Base-by-base conservation (phyloP, 2,329 filamentous ascomycete genomes). In the Zymoseptoria ardabiliae region DNA sequence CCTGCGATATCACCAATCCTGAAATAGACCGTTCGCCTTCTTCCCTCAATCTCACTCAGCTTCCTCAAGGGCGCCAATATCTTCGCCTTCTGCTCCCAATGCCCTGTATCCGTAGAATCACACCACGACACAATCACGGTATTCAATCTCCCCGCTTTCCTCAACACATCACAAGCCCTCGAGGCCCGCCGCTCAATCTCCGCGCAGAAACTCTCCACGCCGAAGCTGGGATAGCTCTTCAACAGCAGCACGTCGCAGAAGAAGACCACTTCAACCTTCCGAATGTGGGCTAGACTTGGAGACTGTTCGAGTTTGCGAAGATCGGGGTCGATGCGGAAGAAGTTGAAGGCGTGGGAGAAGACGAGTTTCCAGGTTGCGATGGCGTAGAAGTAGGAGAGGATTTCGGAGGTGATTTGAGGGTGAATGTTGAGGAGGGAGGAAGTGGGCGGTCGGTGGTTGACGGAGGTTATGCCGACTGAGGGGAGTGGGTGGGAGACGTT, bases 291-390 rank as follows among this genome's bases (percentile, higher is more conserved):
- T 4, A 73, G 63, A 3, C 56, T 56, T 10, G 62, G 56, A 19
- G 60, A 64, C 3, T 57, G 55, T 19, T 68, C 69, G 10, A 73
- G 62, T 8, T 65, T 61, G n/a, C 60, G 57, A 3, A 73, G 63
- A 11, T 70, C 63, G 3, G 71, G 69, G 59, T 74, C 71, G 22
- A 69, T 63, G 51, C 71, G 69, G 57, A 72, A 73, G 66, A 72
- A 73, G 56, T 73, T 73, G 65, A 73, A 74, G 51, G 71, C 70
- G 53, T 73, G 72, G 54, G 63, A 66, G 61, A 73, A 68, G 35
- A 72, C 68, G 17, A 72, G 63, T 61, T 71, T 72, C 64, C 67
- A 72, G 2, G 65, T 71, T 4, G 71, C 65, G 52, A 69, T 60
- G n/a, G 59, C 54, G 58, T 71, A 71, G 61, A 69, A 73, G 58